These are phyloP conservation scores for Fusarium xyrophilum DNA, from an alignment of 2,329 filamentous ascomycete genomes.

Conservation along the genomic window DNA sequence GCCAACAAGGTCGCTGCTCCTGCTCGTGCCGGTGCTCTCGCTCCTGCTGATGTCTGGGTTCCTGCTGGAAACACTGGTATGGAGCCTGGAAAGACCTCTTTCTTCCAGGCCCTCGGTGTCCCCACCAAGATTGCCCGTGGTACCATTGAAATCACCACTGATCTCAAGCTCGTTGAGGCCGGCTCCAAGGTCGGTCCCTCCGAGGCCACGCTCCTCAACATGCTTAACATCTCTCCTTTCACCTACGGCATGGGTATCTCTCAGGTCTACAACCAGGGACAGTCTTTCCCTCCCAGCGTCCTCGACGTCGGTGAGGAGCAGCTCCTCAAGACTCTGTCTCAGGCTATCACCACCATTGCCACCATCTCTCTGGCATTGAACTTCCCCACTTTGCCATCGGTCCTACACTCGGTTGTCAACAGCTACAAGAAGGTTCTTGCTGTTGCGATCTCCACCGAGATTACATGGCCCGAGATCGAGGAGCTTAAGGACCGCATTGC, in stretches of 20 bases:
- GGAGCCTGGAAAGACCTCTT: slow-evolving; percentile 99
- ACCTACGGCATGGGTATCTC: slow-evolving; percentile 97
- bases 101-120: slow-evolving; percentile 99
- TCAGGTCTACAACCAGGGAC: slow-evolving; percentile 98
- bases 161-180: slow-evolving; percentile 97
- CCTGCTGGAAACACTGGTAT: slow-evolving; percentile 99
- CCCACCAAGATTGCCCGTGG: slow-evolving; percentile 99
- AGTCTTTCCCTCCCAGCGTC: slow-evolving; percentile 84
- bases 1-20: slow-evolving; percentile 97
- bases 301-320: slow-evolving; percentile 95
- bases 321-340: slow-evolving; percentile 82
- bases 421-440: slow-evolving; percentile 95
- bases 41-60: slow-evolving; percentile 90
- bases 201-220: slow-evolving; percentile 98
- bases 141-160: slow-evolving; percentile 99
- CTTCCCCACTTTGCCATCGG: slow-evolving; percentile 95
- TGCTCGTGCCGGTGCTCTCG: slow-evolving; percentile 96
- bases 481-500: slow-evolving; percentile 99
- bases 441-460: slow-evolving; percentile 88
- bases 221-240: slow-evolving; percentile 99
- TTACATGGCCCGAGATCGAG: slow-evolving; percentile 94
- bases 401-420: slow-evolving; percentile 97
- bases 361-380: slow-evolving; percentile 88
- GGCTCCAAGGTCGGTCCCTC: slow-evolving; percentile 95
- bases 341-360: slow-evolving; percentile 86